Percentiles rank a stretch among this genome's conserved stretches.
These are phyloP conservation scores for Leptodermis oblonga DNA, from an alignment of 257 asterid species.

Conservation along the genomic window DNA sequence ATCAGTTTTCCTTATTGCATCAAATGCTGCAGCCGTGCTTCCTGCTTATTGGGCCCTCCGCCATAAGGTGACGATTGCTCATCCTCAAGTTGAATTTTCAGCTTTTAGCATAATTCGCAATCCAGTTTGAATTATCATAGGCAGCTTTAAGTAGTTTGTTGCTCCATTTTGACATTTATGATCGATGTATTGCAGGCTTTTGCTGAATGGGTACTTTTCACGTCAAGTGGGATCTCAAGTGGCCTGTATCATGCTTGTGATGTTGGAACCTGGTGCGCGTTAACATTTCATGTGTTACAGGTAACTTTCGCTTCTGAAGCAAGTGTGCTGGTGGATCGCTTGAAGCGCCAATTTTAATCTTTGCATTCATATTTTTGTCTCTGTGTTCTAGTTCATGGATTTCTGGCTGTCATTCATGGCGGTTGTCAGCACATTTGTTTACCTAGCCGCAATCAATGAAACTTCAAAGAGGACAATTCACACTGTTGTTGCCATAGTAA, in stretches of 20 bases:
- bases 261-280: slow-evolving; percentile 91
- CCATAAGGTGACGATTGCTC: slow-evolving; percentile 53
- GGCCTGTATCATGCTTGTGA: slow-evolving; percentile 96
- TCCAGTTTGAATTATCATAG: neutral
- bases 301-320: slow-evolving; percentile 31
- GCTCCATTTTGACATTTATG: neutral
- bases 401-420: slow-evolving; percentile 99
- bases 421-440: slow-evolving; percentile 82
- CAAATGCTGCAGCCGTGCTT: slow-evolving; percentile 90
- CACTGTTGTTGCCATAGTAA: slow-evolving; percentile 77
- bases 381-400: slow-evolving; percentile 61
- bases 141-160: neutral
- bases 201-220: slow-evolving; percentile 95
- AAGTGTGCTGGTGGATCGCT: neutral
- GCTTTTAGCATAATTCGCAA: neutral
- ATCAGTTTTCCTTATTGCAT: slow-evolving; percentile 81
- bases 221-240: slow-evolving; percentile 87
- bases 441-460: slow-evolving; percentile 67
- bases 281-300: slow-evolving; percentile 75
- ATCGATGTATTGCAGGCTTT: slow-evolving; percentile 55
- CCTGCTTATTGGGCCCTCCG: slow-evolving; percentile 98
- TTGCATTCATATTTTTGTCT: neutral
- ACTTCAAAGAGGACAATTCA: slow-evolving; percentile 81
- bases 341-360: neutral
- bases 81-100: neutral